Evolutionary conservation across 1,139 yeast genomes (phyloP).

Genomic region (Scheffersomyces parashehatae): DNA sequence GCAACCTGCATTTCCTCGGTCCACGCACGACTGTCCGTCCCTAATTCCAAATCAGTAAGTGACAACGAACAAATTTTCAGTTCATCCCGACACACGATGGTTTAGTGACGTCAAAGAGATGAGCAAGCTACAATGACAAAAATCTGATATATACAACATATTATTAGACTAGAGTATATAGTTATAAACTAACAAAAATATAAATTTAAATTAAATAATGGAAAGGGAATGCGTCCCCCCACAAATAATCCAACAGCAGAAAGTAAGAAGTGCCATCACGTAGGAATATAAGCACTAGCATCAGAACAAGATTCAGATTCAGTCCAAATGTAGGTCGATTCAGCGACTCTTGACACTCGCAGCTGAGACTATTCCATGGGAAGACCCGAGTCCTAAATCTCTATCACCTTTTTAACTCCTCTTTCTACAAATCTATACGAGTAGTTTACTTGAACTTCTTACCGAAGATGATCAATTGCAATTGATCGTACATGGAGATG

Average conservation of each 20-base stretch:
- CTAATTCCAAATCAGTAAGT: background rate
- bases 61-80: background rate
- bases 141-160: background rate
- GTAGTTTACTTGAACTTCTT: conserved; percentile 41
- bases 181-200: background rate
- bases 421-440: conserved; percentile 3
- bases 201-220: background rate
- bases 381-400: background rate
- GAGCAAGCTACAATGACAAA: background rate
- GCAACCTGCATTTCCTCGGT: background rate
- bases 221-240: background rate
- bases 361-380: background rate
- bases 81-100: background rate
- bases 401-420: background rate
- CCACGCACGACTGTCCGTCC: background rate
- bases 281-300: too few relatives aligned
- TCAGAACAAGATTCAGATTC: too few relatives aligned
- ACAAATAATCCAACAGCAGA: background rate
- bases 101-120: too few relatives aligned
- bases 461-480: conserved; percentile 52
- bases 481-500: conserved; percentile 54
- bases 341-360: background rate
- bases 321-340: background rate
- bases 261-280: too few relatives aligned
- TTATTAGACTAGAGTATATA: background rate